phyloP scores from a whole-genome alignment of 2,329 filamentous ascomycete species.

The Trichoderma sp. region DNA sequence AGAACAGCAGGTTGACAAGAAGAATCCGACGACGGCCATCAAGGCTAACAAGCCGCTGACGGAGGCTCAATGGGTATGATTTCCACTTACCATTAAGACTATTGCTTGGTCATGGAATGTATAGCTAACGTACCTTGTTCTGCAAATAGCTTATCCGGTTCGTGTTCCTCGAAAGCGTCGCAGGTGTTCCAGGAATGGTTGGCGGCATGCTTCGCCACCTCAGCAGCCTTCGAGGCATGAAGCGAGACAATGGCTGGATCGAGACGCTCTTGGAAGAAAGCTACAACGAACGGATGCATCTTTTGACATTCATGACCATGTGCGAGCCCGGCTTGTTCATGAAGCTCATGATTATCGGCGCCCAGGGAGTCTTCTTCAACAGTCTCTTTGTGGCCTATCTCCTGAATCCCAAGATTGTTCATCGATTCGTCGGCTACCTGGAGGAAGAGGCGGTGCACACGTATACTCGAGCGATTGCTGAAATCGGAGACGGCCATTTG shows the following conservation, averaged over 20 bases:
- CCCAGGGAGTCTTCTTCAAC: constrained; percentile 97
- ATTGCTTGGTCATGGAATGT: constrained; percentile 14
- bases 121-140: not conserved
- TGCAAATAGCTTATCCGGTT: constrained; percentile 64
- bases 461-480: constrained; percentile 83
- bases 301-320: constrained; percentile 90
- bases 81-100: not conserved
- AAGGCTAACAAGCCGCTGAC: constrained; percentile 61
- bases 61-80: constrained; percentile 73
- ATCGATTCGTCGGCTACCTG: constrained; percentile 94
- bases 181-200: constrained; percentile 95
- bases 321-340: constrained; percentile 74
- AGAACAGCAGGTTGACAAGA: constrained; percentile 64
- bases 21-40: constrained; percentile 53
- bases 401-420: constrained; percentile 78
- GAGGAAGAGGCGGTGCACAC: constrained; percentile 97
- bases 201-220: constrained; percentile 91
- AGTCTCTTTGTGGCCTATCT: constrained; percentile 86
- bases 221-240: constrained; percentile 76
- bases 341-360: constrained; percentile 85
- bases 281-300: constrained; percentile 92
- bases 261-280: constrained; percentile 86
- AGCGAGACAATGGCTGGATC: constrained; percentile 95
- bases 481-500: constrained; percentile 79
- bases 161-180: constrained; percentile 91